phyloP scores from a whole-genome alignment of 2,329 filamentous ascomycete species.

The Fusarium veterinarium region DNA sequence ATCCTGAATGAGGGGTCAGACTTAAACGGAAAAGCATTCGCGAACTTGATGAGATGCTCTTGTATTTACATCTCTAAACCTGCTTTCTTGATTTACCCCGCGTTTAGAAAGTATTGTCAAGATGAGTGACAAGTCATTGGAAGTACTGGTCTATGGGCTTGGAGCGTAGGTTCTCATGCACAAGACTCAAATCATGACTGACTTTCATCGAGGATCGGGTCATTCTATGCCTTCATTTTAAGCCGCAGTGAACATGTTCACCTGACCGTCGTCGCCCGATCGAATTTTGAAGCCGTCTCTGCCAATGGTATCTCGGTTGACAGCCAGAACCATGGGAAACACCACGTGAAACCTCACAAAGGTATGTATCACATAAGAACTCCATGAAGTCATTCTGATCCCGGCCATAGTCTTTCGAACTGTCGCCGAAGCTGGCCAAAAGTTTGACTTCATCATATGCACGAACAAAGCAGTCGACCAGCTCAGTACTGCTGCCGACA shows the following conservation, averaged over 20 bases:
- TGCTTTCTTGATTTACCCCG: neutral
- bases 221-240: conserved; percentile 67
- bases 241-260: conserved; percentile 56
- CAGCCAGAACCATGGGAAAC: conserved; percentile 67
- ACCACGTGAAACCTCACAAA: conserved; percentile 60
- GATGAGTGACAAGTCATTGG: conserved; percentile 38
- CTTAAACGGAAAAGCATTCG: neutral
- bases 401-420: conserved; percentile 13
- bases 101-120: conserved; percentile 42
- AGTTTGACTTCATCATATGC: conserved; percentile 40
- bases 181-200: rapidly evolving
- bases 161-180: conserved; percentile 58
- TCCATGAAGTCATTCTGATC: rapidly evolving
- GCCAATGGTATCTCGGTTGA: conserved; percentile 63
- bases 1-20: conserved; percentile 2
- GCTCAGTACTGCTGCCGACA: conserved; percentile 17
- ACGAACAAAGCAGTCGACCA: conserved; percentile 40
- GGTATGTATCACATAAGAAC: conserved; percentile 40
- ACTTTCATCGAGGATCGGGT: conserved; percentile 59
- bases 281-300: conserved; percentile 68
- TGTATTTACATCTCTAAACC: neutral
- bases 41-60: neutral
- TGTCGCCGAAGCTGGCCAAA: conserved; percentile 14
- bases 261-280: conserved; percentile 71
- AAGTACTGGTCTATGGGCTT: conserved; percentile 63